Conservation (phyloP, 257 asterid genomes). For the Petrea volubilis region DNA sequence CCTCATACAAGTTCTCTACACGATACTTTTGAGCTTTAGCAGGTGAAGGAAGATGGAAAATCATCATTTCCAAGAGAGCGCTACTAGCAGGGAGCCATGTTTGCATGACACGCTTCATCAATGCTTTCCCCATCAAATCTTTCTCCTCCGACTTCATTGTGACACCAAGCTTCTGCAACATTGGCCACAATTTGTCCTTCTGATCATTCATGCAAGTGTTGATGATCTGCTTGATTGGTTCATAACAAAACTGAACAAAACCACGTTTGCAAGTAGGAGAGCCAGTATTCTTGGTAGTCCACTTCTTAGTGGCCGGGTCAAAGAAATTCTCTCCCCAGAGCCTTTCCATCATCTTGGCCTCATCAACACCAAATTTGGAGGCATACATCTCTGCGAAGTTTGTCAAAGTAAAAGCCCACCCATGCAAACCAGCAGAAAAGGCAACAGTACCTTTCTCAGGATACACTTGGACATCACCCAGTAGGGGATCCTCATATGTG, state of each 20-base stretch:
- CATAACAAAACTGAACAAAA: slow-evolving; percentile 54
- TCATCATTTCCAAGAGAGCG: slow-evolving; percentile 61
- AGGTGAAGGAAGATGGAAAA: slow-evolving; percentile 59
- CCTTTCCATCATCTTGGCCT: slow-evolving; percentile 58
- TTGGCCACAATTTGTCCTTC: slow-evolving; percentile 52
- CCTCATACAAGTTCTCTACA: slow-evolving; percentile 56
- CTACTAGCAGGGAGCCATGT: slow-evolving; percentile 56
- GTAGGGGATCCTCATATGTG: slow-evolving; percentile 48
- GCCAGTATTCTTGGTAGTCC: slow-evolving; percentile 53
- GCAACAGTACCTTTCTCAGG: slow-evolving; percentile 51
- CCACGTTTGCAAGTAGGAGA: slow-evolving; percentile 52
- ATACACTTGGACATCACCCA: slow-evolving; percentile 47
- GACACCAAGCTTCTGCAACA: slow-evolving; percentile 48
- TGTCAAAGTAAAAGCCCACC: slow-evolving; percentile 45
- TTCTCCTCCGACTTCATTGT: slow-evolving; percentile 49
- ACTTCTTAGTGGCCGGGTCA: slow-evolving; percentile 56
- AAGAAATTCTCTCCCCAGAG: slow-evolving; percentile 63
- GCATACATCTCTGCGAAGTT: slow-evolving; percentile 57
- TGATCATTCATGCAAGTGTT: slow-evolving; percentile 51
- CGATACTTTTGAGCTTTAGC: slow-evolving; percentile 48
- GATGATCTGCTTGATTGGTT: slow-evolving; percentile 50
- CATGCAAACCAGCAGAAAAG: slow-evolving; percentile 46
- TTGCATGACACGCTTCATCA: slow-evolving; percentile 67
- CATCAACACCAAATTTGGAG: slow-evolving; percentile 49
- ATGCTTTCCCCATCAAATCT: slow-evolving; percentile 50